These are phyloP conservation scores for Ogataea siamensis DNA, from an alignment of 805 yeast species.

Conservation along the genomic window DNA sequence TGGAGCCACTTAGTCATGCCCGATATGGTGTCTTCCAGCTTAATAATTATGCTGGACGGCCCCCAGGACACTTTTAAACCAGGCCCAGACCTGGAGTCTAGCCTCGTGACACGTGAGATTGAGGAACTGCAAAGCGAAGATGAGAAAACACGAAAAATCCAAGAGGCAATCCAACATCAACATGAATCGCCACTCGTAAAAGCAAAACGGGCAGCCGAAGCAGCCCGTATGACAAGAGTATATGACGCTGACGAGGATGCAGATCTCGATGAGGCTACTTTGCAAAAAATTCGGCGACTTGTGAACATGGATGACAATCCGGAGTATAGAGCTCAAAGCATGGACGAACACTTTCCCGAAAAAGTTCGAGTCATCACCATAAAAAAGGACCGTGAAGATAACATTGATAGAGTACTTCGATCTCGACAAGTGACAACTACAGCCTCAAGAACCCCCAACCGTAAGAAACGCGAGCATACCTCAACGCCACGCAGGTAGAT, in stretches of 20 bases:
- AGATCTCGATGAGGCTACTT: conserved; percentile 3
- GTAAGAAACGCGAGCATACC: too few relatives aligned
- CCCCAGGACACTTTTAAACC: conserved; percentile 1
- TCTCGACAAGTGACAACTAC: background rate
- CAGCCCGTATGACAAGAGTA: background rate
- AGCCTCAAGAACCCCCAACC: too few relatives aligned
- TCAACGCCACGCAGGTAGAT: too few relatives aligned
- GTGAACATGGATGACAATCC: conserved; percentile 4
- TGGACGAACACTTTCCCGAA: conserved; percentile 17
- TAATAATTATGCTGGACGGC: conserved; percentile 2
- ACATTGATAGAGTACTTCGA: conserved; percentile 12
- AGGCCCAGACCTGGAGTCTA: too few relatives aligned
- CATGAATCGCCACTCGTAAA: background rate
- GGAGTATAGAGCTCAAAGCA: background rate
- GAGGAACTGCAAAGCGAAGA: too few relatives aligned
- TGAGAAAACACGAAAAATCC: background rate
- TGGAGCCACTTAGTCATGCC: background rate
- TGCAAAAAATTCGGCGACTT: conserved; percentile 7
- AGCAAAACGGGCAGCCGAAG: background rate
- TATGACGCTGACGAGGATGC: background rate
- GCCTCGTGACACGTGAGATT: too few relatives aligned
- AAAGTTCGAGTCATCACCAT: conserved; percentile 17
- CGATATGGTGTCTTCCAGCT: background rate
- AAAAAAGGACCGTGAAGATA: conserved; percentile 7
- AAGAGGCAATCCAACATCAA: background rate